These are phyloP conservation scores for Peronospora destructor DNA, from an alignment of 352 stramenopile genomes.

Conservation along the genomic window DNA sequence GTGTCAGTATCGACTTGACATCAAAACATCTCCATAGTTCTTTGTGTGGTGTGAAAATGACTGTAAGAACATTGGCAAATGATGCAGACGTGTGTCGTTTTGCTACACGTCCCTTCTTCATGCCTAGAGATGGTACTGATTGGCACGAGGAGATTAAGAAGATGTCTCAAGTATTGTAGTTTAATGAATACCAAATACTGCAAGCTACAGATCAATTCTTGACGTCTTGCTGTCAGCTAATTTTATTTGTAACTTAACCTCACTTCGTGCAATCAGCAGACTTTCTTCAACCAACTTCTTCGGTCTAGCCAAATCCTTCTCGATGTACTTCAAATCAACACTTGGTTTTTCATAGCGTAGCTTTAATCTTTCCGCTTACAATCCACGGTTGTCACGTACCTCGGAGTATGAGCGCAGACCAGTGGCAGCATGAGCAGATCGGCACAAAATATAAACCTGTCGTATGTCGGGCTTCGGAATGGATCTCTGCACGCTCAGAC, in stretches of 20 bases:
- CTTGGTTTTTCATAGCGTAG: no score
- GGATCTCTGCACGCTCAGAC: constrained; percentile 8
- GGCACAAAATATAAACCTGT: not conserved
- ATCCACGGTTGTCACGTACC: not conserved
- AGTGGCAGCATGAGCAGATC: not conserved
- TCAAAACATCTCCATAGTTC: constrained; percentile 9
- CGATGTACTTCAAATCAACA: no score
- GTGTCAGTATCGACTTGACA: constrained; percentile 7
- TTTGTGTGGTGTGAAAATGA: constrained; percentile 13
- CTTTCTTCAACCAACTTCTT: not conserved
- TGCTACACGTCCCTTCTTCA: not conserved
- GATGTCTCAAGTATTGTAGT: not conserved
- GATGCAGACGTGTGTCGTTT: not conserved
- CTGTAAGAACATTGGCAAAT: constrained; percentile 7
- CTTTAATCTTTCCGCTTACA: not conserved
- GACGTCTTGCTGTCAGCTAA: not conserved
- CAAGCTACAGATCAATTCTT: no score
- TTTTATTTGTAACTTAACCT: not conserved
- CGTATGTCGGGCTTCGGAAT: no score
- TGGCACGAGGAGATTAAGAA: not conserved
- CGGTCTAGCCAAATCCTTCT: not conserved
- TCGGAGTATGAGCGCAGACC: not conserved
- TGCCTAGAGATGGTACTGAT: not conserved
- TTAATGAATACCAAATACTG: not conserved
- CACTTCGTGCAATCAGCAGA: not conserved